Percentiles rank a stretch among this genome's conserved stretches.
Evolutionary conservation across 495 filamentous ascomycete genomes (phyloP).

Genomic region (Penicillium arizonense): DNA sequence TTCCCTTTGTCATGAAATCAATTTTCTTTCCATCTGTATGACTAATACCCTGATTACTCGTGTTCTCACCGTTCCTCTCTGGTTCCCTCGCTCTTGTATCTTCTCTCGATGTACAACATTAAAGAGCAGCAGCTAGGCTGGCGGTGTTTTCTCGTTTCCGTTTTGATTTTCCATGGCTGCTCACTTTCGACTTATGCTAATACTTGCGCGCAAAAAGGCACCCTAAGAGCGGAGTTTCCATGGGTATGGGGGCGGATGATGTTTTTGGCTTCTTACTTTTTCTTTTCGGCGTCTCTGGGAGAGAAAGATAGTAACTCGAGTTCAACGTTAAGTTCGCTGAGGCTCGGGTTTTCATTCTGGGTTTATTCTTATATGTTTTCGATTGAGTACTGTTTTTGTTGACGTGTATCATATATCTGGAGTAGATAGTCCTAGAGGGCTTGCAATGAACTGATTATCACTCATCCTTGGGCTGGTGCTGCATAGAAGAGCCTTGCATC

Average conservation of each 20-base stretch:
- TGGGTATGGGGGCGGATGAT: slow-evolving; percentile 12
- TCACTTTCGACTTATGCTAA: not conserved
- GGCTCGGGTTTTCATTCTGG: not conserved
- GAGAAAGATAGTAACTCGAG: slow-evolving; percentile 13
- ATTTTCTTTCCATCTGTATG: slow-evolving; percentile 14
- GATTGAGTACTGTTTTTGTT: slow-evolving; percentile 8
- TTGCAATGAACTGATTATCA: not conserved
- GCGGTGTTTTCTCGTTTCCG: slow-evolving; percentile 6
- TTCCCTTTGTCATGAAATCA: slow-evolving; percentile 9
- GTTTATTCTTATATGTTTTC: slow-evolving; percentile 1
- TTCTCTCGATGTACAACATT: slow-evolving; percentile 5
- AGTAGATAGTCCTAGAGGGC: slow-evolving; percentile 10
- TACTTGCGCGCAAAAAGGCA: slow-evolving; percentile 14
- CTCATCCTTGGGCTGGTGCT: no score
- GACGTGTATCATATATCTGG: slow-evolving; percentile 21
- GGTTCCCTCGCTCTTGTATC: not conserved
- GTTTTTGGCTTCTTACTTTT: not conserved
- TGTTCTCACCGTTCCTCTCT: slow-evolving; percentile 1
- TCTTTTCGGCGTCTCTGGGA: slow-evolving; percentile 23
- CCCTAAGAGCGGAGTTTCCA: slow-evolving; percentile 14
- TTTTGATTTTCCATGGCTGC: not conserved
- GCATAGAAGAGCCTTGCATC: no score
- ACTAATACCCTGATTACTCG: slow-evolving; percentile 23
- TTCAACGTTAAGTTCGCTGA: not conserved
- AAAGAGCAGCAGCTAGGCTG: not conserved